Conservation (phyloP, 164 flowering plant genomes). For the Nelumbo lutea region DNA sequence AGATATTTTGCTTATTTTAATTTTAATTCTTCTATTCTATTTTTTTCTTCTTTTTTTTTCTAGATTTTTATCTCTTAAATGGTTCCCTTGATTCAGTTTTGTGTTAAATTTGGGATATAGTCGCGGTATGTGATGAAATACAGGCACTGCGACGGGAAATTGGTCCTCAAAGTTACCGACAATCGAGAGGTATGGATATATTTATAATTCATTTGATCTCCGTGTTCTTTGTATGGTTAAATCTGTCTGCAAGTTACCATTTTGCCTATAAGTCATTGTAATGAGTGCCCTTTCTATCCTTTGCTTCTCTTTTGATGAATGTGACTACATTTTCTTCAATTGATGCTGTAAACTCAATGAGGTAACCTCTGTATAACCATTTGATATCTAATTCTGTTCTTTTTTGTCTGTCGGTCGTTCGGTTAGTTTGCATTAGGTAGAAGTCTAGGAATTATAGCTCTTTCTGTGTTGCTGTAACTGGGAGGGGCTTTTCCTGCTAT, state of each 20-base stretch:
- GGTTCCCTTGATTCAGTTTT: conserved; percentile 9
- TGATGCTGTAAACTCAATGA: too few species aligned
- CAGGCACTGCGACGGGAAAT: conserved; percentile 85
- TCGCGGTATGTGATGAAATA: conserved; percentile 84
- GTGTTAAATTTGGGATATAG: conserved; percentile 23
- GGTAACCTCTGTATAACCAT: too few species aligned
- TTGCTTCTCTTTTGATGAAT: not conserved
- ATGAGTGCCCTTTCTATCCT: not conserved
- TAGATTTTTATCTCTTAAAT: not conserved
- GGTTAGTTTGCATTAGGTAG: too few species aligned
- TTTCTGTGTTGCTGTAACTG: too few species aligned
- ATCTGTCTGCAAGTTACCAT: not conserved
- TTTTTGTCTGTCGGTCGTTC: too few species aligned
- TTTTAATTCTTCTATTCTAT: not conserved
- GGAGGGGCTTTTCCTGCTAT: too few species aligned
- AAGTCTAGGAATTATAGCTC: too few species aligned
- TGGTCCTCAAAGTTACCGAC: conserved; percentile 95
- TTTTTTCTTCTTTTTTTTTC: not conserved
- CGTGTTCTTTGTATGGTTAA: not conserved
- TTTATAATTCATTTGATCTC: too few species aligned
- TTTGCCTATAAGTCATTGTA: not conserved
- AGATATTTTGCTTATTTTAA: not conserved
- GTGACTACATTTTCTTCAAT: too few species aligned
- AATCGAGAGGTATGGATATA: conserved; percentile 56
- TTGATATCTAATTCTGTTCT: too few species aligned